Base-by-base conservation (phyloP, 2,329 filamentous ascomycete genomes). In the Penicillium nordicum region DNA sequence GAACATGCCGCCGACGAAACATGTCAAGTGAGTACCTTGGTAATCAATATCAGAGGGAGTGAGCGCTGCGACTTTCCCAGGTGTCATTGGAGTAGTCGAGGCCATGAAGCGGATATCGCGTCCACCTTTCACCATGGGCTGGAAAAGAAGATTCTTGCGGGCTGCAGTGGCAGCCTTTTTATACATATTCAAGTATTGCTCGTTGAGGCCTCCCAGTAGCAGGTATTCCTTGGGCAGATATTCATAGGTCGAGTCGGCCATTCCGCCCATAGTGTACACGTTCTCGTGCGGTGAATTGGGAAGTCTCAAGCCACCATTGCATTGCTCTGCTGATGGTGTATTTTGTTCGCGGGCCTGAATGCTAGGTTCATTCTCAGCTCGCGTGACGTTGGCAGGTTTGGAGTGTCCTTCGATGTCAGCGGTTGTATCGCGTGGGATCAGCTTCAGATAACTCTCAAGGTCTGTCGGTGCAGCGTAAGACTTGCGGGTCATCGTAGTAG, bases 1-100 rank as follows among this genome's bases (percentile, higher is more conserved):
- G 57, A 85, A 82, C 83, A 86, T 86, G 50, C 83, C 84, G 11
- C 84, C 84, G 0, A 80, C 76, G 65, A 84, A 86, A 72, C 84
- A 87, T 25, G 76, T 78, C 14, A 86, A 75, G 68, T 87, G 84
- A 50, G 83, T 79, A 27, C 80, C 78, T 61, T 85, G 78, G 12
- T 83, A 78, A 11, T 78, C 72, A 6, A 83, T 70, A n/a, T 59
- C 52, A 8, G 59, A 21, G 23, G 55, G 21, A 14, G 55, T 38
- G 14, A 63, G 47, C 4, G 57, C 50, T 6, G 53, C 51, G 30
- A 63, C 59, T 27, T 67, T 58, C 11, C 64, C 57, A 11, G 67
- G 58, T 25, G 63, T 64, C 14, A 68, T 57, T 41, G 63, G 46
- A n/a, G 60, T 57, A 5, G 67, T 64, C 12, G 69, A 71, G n/a